Evolutionary conservation across 2,329 filamentous ascomycete species (phyloP).

Genomic region (Phaeosphaeria sp.): DNA sequence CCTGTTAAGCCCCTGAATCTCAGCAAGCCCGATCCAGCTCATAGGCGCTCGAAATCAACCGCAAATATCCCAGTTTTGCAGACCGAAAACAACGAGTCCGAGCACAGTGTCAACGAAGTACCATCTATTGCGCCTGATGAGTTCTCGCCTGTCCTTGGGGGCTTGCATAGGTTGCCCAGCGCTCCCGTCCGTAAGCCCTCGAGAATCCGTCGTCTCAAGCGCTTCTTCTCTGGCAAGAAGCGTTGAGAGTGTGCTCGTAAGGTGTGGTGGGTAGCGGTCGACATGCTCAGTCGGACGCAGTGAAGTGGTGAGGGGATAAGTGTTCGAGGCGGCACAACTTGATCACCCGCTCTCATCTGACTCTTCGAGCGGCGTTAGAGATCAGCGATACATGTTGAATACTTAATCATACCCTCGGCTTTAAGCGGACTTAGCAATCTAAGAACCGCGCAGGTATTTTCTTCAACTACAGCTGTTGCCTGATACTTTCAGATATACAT

Average conservation of each 20-base stretch:
- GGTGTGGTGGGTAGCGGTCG: neutral
- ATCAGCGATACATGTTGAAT: too few relatives aligned
- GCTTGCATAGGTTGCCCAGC: slow-evolving; percentile 7
- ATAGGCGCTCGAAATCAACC: neutral
- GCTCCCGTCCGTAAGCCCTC: neutral
- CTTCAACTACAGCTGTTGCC: too few relatives aligned
- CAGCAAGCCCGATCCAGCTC: neutral
- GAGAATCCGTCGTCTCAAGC: slow-evolving; percentile 7
- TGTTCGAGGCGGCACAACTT: too few relatives aligned
- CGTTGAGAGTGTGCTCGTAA: neutral
- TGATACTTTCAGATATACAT: neutral
- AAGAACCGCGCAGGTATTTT: too few relatives aligned
- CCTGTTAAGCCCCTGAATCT: neutral
- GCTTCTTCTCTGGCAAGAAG: slow-evolving; percentile 1
- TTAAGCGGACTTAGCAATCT: neutral
- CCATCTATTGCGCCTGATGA: slow-evolving; percentile 7
- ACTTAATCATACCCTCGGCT: neutral
- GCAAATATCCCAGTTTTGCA: neutral
- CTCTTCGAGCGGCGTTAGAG: too few relatives aligned
- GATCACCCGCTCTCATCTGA: too few relatives aligned
- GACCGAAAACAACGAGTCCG: neutral
- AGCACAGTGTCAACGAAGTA: neutral
- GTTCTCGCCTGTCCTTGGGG: slow-evolving; percentile 13
- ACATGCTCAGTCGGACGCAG: too few relatives aligned
- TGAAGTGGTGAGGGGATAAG: too few relatives aligned